Evolutionary conservation across 1,284 basidiomycete species (phyloP).

Genomic region (Cryptococcus jaspeensis): DNA sequence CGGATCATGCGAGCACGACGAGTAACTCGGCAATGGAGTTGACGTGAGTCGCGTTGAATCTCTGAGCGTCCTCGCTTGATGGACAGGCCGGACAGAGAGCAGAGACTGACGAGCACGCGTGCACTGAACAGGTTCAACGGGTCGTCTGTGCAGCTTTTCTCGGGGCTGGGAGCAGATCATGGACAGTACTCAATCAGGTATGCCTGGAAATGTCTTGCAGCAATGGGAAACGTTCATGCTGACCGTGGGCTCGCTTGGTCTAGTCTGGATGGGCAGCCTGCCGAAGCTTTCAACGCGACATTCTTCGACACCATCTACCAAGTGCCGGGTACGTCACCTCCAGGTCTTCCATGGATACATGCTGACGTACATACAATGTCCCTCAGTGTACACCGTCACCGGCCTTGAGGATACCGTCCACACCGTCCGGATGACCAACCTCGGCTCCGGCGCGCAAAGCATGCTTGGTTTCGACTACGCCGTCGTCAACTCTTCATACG

Average conservation of each 20-base stretch:
- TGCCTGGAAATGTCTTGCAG: slow-evolving; percentile 1
- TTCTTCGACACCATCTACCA: neutral
- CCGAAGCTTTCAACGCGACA: slow-evolving; percentile 10
- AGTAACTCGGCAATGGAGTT: slow-evolving; percentile 4
- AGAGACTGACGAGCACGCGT: no score
- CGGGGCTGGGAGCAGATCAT: slow-evolving; percentile 10
- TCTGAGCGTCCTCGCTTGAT: neutral
- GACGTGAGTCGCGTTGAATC: slow-evolving; percentile 2
- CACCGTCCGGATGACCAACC: slow-evolving; percentile 15
- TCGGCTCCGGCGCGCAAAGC: slow-evolving; percentile 2
- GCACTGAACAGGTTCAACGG: slow-evolving; percentile 11
- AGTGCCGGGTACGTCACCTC: neutral
- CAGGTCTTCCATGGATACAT: neutral
- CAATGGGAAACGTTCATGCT: neutral
- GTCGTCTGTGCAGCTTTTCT: slow-evolving; percentile 17
- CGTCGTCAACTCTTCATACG: slow-evolving; percentile 17
- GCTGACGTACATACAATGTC: neutral
- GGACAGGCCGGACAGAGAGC: no score
- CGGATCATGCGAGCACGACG: slow-evolving; percentile 8
- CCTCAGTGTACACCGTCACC: slow-evolving; percentile 15
- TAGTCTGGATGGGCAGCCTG: slow-evolving; percentile 18
- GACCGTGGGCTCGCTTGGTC: no score
- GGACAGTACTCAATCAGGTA: slow-evolving; percentile 22
- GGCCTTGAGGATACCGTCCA: slow-evolving; percentile 17
- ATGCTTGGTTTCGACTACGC: slow-evolving; percentile 16